Evolutionary conservation across 164 flowering plant species (phyloP), one percentile per base, ranked within the genome.

Genomic region (Tinospora cordifolia): DNA sequence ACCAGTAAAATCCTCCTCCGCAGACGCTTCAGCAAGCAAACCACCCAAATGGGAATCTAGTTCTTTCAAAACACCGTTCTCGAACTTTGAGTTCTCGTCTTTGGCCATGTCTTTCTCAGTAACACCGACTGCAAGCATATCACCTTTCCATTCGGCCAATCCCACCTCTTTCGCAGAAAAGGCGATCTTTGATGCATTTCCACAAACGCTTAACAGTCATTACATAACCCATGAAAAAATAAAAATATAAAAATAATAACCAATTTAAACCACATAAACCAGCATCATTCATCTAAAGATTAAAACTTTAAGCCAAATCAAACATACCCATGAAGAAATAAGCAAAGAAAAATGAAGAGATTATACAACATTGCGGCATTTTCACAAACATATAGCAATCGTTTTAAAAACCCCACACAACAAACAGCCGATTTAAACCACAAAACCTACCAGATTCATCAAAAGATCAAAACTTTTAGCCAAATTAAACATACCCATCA

Each of bases 1-100:
- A 63, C 98, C 99, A 8, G 87, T 85, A 74, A 94, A 92, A 80
- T 90, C 97, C 85, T 94, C 99, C 81, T 94, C 99, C 0, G 77
- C 41, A 3, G 97, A 92, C 13, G 84, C 93, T 74, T 89, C 94
- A n/a, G 86, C 83, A 71, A 94, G 84, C 49, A 88, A 84, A 63
- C 97, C 99, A 69, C 87, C 83, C 73, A 92, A 79, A 8, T 81
- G 73, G 25, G 81, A 66, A 77, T 94, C 99, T 10, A 92, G 70
- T 65, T 82, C 87, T n/a, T 79, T 84, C 77, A 94, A 72, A 59
- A 87, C 74, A 7, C 89, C 19, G 66, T 92, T 92, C 76, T 81
- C 80, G 71, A 92, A 92, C 73, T 88, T 87, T 0, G 82, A 84
- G 47, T 83, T 79, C 41, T 80, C 88, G 68, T 90, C 90, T 75